Percentiles rank a stretch among this genome's conserved stretches.
phyloP scores from a whole-genome alignment of 768 basidiomycete genomes.

The Naganishia onofrii region DNA sequence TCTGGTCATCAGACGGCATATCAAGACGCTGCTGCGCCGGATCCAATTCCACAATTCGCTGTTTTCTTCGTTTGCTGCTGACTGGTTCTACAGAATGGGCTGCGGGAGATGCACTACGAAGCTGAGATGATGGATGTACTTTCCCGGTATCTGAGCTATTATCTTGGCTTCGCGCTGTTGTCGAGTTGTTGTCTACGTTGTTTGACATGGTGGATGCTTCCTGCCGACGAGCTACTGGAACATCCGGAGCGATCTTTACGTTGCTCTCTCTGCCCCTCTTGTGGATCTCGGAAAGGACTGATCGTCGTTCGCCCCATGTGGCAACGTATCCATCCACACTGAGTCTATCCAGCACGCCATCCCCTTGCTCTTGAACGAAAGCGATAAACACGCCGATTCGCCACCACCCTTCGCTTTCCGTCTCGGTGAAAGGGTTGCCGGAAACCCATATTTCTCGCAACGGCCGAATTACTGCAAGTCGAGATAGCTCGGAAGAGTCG shows the following conservation, averaged over 20 bases:
- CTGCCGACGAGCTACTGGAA: background rate
- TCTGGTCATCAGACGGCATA: background rate
- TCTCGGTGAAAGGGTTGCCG: slow-evolving; percentile 75
- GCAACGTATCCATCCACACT: slow-evolving; percentile 62
- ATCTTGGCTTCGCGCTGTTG: background rate
- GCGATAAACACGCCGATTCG: slow-evolving; percentile 74
- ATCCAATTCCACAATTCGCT: slow-evolving; percentile 34
- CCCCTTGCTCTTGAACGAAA: slow-evolving; percentile 80
- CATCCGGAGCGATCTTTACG: background rate
- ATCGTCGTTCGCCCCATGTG: slow-evolving; percentile 43
- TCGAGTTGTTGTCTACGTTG: background rate
- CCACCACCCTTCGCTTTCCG: slow-evolving; percentile 62
- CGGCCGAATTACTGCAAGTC: slow-evolving; percentile 74
- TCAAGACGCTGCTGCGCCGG: background rate
- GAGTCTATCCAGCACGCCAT: slow-evolving; percentile 54
- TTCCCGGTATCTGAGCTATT: background rate
- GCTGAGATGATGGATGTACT: background rate
- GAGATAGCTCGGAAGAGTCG: slow-evolving; percentile 79
- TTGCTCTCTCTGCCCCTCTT: slow-evolving; percentile 4
- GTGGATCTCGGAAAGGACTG: slow-evolving; percentile 17
- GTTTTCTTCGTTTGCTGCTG: slow-evolving; percentile 21
- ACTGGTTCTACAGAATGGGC: background rate
- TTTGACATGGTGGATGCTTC: background rate
- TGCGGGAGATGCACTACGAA: background rate
- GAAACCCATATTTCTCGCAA: slow-evolving; percentile 72